phyloP scores from a whole-genome alignment of 2,329 filamentous ascomycete genomes.

The Fusarium algeriense region DNA sequence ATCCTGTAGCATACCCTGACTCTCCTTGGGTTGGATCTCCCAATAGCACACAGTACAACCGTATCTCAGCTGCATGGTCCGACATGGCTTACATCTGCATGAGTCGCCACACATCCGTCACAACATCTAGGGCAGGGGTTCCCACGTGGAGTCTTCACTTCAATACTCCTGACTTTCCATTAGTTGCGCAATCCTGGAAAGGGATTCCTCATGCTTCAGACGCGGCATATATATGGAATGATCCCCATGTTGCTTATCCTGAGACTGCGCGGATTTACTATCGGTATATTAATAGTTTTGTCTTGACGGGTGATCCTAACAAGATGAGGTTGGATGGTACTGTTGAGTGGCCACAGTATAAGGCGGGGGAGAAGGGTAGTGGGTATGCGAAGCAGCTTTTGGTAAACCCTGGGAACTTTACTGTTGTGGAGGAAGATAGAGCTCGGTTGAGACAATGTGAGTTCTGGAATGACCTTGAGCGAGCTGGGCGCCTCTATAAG shows the following conservation, averaged over 20 bases:
- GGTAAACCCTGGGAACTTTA: conserved; percentile 5
- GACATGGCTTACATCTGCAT: conserved; percentile 22
- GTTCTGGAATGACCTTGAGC: conserved; percentile 12
- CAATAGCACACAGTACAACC: conserved; percentile 15
- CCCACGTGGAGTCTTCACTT: conserved; percentile 13
- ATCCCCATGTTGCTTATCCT: background rate
- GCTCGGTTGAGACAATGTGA: background rate
- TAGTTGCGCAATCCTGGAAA: conserved; percentile 8
- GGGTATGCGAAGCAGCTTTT: background rate
- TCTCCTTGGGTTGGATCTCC: conserved; percentile 14
- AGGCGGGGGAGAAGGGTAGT: background rate
- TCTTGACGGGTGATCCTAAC: conserved; percentile 5
- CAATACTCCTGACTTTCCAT: conserved; percentile 5
- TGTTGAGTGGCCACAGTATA: conserved; percentile 5
- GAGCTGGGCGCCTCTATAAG: conserved; percentile 9
- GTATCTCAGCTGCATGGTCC: conserved; percentile 18
- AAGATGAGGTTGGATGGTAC: background rate
- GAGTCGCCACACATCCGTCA: background rate
- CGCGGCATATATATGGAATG: conserved; percentile 8
- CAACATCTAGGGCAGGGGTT: background rate
- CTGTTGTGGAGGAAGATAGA: conserved; percentile 5
- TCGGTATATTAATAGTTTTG: background rate
- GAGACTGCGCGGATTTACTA: conserved; percentile 3
- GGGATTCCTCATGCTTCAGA: conserved; percentile 11
- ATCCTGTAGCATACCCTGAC: background rate